Evolutionary conservation across 805 yeast species (phyloP).

Genomic region (Lachancea fermentati): DNA sequence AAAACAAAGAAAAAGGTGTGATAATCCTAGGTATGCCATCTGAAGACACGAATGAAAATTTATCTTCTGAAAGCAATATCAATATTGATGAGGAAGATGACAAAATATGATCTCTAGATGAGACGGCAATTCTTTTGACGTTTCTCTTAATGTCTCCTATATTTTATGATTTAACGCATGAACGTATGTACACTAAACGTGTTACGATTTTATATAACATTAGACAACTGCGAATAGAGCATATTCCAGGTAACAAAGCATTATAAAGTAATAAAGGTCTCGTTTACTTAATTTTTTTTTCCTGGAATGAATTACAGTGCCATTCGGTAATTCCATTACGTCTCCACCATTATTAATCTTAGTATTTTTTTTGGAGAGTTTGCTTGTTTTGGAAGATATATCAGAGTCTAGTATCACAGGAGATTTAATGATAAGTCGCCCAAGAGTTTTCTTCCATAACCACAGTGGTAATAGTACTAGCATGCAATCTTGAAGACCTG

Average conservation of each 20-base stretch:
- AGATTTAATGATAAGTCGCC: conserved; percentile 25
- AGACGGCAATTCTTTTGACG: conserved; percentile 7
- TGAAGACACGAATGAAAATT: conserved; percentile 4
- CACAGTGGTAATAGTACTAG: conserved; percentile 38
- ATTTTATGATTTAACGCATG: conserved; percentile 9
- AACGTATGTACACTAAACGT: conserved; percentile 9
- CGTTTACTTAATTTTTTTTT: conserved; percentile 7
- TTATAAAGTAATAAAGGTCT: not conserved
- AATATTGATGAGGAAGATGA: conserved; percentile 35
- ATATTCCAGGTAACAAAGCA: not conserved
- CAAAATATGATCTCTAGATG: conserved; percentile 23
- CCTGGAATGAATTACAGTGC: conserved; percentile 49
- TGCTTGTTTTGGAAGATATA: conserved; percentile 11
- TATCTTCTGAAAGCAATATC: not conserved
- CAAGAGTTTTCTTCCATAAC: conserved; percentile 42
- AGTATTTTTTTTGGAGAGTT: conserved; percentile 23
- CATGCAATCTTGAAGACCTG: conserved; percentile 46
- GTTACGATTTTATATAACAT: conserved; percentile 4
- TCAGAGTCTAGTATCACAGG: conserved; percentile 1
- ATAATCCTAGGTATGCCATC: conserved; percentile 29
- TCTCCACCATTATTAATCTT: conserved; percentile 35
- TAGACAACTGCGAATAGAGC: not conserved
- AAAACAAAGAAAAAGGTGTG: conserved; percentile 30
- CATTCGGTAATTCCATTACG: conserved; percentile 52
- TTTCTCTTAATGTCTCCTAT: not conserved